Conservation (phyloP, 352 stramenopile genomes). For the Pelagophyceae sp. region DNA sequence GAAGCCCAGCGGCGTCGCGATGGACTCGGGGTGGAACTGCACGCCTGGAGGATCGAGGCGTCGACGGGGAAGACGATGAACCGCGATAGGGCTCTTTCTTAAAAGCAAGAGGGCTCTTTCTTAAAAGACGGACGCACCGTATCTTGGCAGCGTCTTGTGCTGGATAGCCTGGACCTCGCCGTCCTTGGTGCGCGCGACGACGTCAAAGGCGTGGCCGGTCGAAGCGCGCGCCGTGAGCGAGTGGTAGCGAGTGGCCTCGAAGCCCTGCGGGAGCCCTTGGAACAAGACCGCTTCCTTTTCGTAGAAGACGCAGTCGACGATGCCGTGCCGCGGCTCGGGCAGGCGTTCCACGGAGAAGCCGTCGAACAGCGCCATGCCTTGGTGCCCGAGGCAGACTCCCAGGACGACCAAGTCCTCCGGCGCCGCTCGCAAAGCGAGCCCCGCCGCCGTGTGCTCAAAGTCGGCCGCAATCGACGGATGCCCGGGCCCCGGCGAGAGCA, state of each 20-base stretch:
- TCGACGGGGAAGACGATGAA: too few relatives aligned
- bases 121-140: too few relatives aligned
- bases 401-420: slow-evolving; percentile 57
- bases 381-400: slow-evolving; percentile 77
- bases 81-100: too few relatives aligned
- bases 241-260: slow-evolving; percentile 80
- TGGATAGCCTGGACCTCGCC: slow-evolving; percentile 68
- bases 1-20: not conserved
- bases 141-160: slow-evolving; percentile 57
- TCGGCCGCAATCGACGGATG: slow-evolving; percentile 52
- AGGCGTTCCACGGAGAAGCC: slow-evolving; percentile 55
- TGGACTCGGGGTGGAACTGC: slow-evolving; percentile 80
- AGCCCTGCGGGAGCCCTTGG: slow-evolving; percentile 45
- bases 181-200: slow-evolving; percentile 55
- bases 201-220: slow-evolving; percentile 33
- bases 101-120: too few relatives aligned
- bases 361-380: slow-evolving; percentile 65
- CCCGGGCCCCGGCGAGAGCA: slow-evolving; percentile 66
- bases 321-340: slow-evolving; percentile 70
- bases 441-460: slow-evolving; percentile 65
- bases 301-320: slow-evolving; percentile 52
- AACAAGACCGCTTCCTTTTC: slow-evolving; percentile 27
- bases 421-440: slow-evolving; percentile 11
- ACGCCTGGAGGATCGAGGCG: too few relatives aligned
- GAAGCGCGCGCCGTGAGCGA: slow-evolving; percentile 61